phyloP scores from a whole-genome alignment of 345 rosid species.

The Acer yangbiense region DNA sequence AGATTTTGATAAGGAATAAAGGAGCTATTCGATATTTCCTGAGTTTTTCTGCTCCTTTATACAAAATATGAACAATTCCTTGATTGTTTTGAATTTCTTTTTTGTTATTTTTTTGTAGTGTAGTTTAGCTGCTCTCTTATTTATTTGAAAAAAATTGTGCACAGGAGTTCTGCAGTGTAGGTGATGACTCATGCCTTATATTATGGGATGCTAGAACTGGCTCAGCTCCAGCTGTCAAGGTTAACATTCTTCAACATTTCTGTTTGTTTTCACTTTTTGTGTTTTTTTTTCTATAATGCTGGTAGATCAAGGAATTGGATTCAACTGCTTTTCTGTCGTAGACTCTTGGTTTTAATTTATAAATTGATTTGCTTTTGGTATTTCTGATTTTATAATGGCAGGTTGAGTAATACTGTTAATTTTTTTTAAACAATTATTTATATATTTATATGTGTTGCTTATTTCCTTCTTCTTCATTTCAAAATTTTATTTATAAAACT shows the following conservation, averaged over 20 bases:
- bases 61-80: too few relatives aligned
- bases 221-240: constrained; percentile 58
- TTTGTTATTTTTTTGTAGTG: not conserved
- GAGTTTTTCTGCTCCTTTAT: not conserved
- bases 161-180: constrained; percentile 72
- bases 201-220: constrained; percentile 73
- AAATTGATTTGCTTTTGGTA: too few relatives aligned
- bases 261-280: not conserved
- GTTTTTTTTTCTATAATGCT: not conserved
- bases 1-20: not conserved
- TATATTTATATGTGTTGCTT: too few relatives aligned
- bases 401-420: constrained; percentile 36
- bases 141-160: constrained; percentile 5
- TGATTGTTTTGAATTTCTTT: not conserved
- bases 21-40: not conserved
- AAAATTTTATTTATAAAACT: too few relatives aligned
- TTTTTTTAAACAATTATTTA: too few relatives aligned
- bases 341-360: too few relatives aligned
- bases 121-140: not conserved
- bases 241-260: constrained; percentile 15
- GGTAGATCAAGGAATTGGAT: not conserved
- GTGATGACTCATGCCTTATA: constrained; percentile 75
- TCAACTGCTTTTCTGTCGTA: not conserved
- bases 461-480: too few relatives aligned
- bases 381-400: constrained; percentile 24